phyloP scores from a whole-genome alignment of 2,329 filamentous ascomycete genomes.

The Fusarium sp. region DNA sequence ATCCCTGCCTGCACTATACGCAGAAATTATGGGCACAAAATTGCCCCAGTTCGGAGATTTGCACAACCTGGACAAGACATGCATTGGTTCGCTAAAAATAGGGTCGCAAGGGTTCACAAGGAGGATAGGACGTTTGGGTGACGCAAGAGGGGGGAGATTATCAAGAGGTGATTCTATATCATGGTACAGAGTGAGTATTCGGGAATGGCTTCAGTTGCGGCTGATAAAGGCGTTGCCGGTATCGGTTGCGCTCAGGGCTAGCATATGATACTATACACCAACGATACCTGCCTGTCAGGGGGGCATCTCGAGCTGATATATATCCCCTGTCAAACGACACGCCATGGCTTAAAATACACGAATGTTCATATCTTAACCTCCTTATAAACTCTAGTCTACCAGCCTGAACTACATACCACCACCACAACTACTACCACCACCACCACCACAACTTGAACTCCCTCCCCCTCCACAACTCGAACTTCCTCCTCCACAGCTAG shows the following conservation, averaged over 20 bases:
- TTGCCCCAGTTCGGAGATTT: neutral
- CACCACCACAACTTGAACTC: conserved; percentile 10
- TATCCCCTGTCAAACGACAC: neutral
- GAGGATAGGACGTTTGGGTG: neutral
- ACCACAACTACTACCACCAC: conserved; percentile 8
- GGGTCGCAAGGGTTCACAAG: neutral
- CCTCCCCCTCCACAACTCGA: conserved; percentile 18
- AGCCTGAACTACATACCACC: conserved; percentile 16
- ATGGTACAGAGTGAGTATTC: neutral
- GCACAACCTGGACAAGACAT: neutral
- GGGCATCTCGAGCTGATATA: neutral
- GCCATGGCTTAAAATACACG: neutral
- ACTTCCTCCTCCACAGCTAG: neutral
- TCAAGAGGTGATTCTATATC: neutral
- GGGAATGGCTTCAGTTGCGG: neutral
- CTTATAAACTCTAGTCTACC: neutral
- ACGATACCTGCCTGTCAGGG: neutral
- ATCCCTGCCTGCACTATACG: neutral
- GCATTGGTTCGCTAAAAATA: neutral
- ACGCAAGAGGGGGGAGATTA: neutral
- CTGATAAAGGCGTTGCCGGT: neutral
- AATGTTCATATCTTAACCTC: neutral
- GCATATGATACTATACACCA: conserved; percentile 13
- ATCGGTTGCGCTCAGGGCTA: neutral
- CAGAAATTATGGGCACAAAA: neutral